Base-by-base conservation (phyloP, 306 rosid species). In the Biancaea sappan region DNA sequence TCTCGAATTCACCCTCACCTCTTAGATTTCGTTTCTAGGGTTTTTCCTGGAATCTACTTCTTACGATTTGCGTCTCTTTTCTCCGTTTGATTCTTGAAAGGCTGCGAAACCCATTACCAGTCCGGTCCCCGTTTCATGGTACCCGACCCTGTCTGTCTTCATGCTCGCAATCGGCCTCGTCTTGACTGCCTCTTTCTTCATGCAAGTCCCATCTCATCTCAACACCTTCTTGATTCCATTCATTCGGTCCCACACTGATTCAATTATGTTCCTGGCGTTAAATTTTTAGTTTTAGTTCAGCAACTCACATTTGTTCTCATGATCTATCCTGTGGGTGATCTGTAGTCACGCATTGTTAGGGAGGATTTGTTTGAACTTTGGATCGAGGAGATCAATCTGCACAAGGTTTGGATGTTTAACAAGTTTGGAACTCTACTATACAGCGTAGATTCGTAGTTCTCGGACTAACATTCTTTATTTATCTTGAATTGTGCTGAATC, bases 101-200 rank as follows among this genome's bases (percentile, higher is more conserved):
- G 92, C 97, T 79, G 84, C 96, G 74, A 95, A 86, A 83, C 81
- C 99, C 47, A 88, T 95, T 74, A 16, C 91, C 70, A 90, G 99
- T 84, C 99, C 99, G 5, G 87, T 95, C 18, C 86, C 98, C 10
- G 96, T 83, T 71, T 80, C 93, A 16, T 82, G 87, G 90, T 95
- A 90, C 83, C 99, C 98, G 2, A 86, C 92, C n/a, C 88, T 95
- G 24, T 88, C 98, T 81, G 85, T 86, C 25, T 31, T 87, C 50
- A 88, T 86, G 72, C 89, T 95, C 73, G 80, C 92, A 54, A 69
- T 95, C 75, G 98, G 99, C 22, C 99, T 95, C 82, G 15, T 92
- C 63, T 43, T 95, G 69, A 88, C 99, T 32, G 97, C 99, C 24
- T 90, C 93, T 31, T 95, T 95, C 92, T 90, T 95, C 88, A 90